phyloP scores from a whole-genome alignment of 2,329 filamentous ascomycete genomes.

The Fusarium sacchari region DNA sequence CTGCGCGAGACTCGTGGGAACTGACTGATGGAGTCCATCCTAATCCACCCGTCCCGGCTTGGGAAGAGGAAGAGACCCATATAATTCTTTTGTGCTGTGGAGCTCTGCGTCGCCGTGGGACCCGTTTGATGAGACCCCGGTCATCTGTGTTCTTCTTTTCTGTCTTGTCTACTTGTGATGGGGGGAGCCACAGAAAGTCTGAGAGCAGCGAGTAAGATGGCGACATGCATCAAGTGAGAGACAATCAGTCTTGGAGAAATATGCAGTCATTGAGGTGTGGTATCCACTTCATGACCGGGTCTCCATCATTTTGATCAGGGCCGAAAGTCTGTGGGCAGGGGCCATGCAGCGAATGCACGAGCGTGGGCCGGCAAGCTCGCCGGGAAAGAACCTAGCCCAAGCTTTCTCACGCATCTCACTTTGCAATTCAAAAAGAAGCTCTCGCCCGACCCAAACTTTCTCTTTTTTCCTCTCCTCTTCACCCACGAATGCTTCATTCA shows the following conservation, averaged over 20 bases:
- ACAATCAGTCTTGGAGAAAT: slow-evolving; percentile 32
- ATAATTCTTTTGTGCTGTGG: slow-evolving; percentile 29
- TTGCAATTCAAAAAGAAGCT: slow-evolving; percentile 54
- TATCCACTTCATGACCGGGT: slow-evolving; percentile 31
- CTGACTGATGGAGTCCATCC: slow-evolving; percentile 29
- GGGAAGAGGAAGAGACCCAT: slow-evolving; percentile 18
- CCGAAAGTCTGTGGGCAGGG: slow-evolving; percentile 43
- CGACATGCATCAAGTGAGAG: slow-evolving; percentile 23
- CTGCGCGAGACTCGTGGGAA: slow-evolving; percentile 35
- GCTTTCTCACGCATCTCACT: slow-evolving; percentile 30
- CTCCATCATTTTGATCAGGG: slow-evolving; percentile 40
- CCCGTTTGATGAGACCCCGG: slow-evolving; percentile 38
- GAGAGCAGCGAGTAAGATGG: slow-evolving; percentile 21
- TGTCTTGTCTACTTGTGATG: slow-evolving; percentile 27
- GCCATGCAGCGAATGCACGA: slow-evolving; percentile 21
- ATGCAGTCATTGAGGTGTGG: slow-evolving; percentile 32
- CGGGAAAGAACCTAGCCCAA: slow-evolving; percentile 36
- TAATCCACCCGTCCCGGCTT: slow-evolving; percentile 37
- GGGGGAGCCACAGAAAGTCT: slow-evolving; percentile 24
- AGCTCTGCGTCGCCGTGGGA: slow-evolving; percentile 32
- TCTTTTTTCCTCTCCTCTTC: slow-evolving; percentile 52
- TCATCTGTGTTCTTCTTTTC: slow-evolving; percentile 20
- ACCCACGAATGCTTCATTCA: slow-evolving; percentile 62
- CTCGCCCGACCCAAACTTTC: slow-evolving; percentile 47
- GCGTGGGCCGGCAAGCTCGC: slow-evolving; percentile 42